Evolutionary conservation across 2,329 filamentous ascomycete genomes (phyloP), one percentile per base, ranked within the genome.

Genomic region (Pestalotiopsis sp.): DNA sequence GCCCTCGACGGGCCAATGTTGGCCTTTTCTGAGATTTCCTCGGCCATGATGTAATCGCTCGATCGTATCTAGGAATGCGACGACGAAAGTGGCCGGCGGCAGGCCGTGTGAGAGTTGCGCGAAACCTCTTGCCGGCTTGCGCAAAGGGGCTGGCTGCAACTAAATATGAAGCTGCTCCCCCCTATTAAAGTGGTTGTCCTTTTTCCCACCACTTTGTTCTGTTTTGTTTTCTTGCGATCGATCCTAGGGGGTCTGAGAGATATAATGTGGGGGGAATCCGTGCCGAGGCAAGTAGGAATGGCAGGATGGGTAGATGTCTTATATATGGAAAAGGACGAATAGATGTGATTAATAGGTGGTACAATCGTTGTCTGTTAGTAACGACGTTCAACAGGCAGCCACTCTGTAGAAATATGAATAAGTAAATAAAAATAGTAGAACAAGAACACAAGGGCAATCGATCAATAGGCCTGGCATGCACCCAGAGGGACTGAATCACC

Each of bases 11-110:
- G 70, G 57, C 70, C 70, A 7, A 75, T 71, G 66, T 70, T 70
- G 60, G 69, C 63, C 74, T 77, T 76, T 70, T 77, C 78, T 36
- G 76, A 69, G 70, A 73, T 73, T 66, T 77, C 73, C n/a, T 73
- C 27, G 36, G 59, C 25, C 59, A 62, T 62, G 17, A 5, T 62
- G 59, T 20, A 2, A 9, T 36, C 31, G 31, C 23, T 52, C 14
- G 27, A 40, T 23, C 27, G 14, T 36, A 36, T 36, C 31, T 36
- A 31, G 59, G 14, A 40, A 27, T 40, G 45, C 45, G 45, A 52
- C 59, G 27, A 36, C 4, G 27, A 41, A 7, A 62, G 31, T 2
- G 57, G 23, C 31, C 27, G 59, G 13, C 14, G 59, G 12, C 31
- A 62, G 20, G n/a, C 25, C 59, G 31, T n/a, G 27, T 40, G 12